Evolutionary conservation across 179 eudicot genomes (phyloP), one percentile per base, ranked within the genome.

Genomic region (Camellia oleifera): DNA sequence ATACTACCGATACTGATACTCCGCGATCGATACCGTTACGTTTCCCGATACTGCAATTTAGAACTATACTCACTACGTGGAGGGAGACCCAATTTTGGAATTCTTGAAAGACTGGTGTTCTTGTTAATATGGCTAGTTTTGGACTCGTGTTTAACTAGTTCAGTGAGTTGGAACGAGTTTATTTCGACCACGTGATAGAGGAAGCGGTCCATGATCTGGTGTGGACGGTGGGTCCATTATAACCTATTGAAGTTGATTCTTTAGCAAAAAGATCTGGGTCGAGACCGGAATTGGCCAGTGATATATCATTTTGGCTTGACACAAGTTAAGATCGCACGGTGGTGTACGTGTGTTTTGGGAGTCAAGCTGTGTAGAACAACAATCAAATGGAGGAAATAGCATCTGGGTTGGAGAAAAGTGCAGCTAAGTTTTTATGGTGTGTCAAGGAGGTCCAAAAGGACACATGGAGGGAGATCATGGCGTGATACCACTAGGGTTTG

Each of bases 401-500:
- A 0, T 72, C 46, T 0, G 91, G 85, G 2, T 69, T 91, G 14
- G 93, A 90, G 68, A 84, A 58, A 74, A 90, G 91, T 48, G 84
- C 89, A 18, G 87, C 81, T 45, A 72, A 69, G 26, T 90, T 91
- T 45, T 73, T 90, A 10, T 90, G 90, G 93, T 56, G 81, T 0
- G 78, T 79, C 3, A 81, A 83, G 50, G 82, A 64, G 63, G 82
- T 82, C 32, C 32, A 0, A 7, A 0, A 26, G 77, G 82, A 32
- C 82, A 26, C 32, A 26, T 0, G 32, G 32, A 26, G 32, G 32
- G 32, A 26, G 32, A 26, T 26, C 1, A 26, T 0, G 32, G 32
- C 32, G 32, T 26, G 32, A 26, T 26, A 26, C 32, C 32, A 26
- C 32, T 26, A 26, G 32, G 32, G 32, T 26, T 26, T 0, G 32